phyloP scores from a whole-genome alignment of 1,284 basidiomycete species.

The Macrocybe sp. region DNA sequence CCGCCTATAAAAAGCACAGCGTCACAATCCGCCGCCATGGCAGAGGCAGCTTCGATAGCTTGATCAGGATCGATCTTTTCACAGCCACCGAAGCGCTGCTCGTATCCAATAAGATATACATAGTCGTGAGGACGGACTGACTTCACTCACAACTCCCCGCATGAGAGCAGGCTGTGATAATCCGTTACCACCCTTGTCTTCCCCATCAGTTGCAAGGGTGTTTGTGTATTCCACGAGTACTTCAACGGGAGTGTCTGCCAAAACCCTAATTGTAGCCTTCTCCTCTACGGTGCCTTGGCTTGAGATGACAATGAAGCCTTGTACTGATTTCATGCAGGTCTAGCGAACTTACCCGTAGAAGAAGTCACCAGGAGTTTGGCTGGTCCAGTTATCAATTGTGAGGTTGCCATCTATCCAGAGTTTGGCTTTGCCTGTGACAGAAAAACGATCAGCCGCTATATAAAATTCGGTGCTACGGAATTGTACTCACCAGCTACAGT shows the following conservation, averaged over 20 bases:
- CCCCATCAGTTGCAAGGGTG: slow-evolving; percentile 43
- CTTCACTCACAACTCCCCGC: slow-evolving; percentile 52
- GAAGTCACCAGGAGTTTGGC: slow-evolving; percentile 61
- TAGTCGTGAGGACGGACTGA: neutral
- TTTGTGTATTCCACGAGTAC: slow-evolving; percentile 62
- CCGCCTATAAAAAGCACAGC: slow-evolving; percentile 59
- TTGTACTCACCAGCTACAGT: slow-evolving; percentile 42
- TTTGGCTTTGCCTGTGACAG: slow-evolving; percentile 43
- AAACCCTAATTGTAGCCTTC: slow-evolving; percentile 41
- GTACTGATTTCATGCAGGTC: neutral
- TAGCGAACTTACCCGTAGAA: slow-evolving; percentile 52
- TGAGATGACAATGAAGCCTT: neutral
- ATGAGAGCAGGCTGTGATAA: slow-evolving; percentile 58
- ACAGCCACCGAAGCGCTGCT: slow-evolving; percentile 59
- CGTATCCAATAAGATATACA: slow-evolving; percentile 1
- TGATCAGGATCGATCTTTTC: slow-evolving; percentile 56
- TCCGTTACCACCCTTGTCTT: slow-evolving; percentile 34
- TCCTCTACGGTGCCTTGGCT: slow-evolving; percentile 64
- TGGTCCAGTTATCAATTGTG: slow-evolving; percentile 66
- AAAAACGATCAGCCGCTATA: neutral
- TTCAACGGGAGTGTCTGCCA: slow-evolving; percentile 40
- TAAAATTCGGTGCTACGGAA: neutral
- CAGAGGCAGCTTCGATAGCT: slow-evolving; percentile 54
- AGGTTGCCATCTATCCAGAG: slow-evolving; percentile 60
- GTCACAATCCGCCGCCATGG: slow-evolving; percentile 54